A percentile compares a stretch with the other conserved stretches of the same genome.
Evolutionary conservation across 371 early-diverging fungal species (phyloP).

Genomic region (Vairimorpha apis): DNA sequence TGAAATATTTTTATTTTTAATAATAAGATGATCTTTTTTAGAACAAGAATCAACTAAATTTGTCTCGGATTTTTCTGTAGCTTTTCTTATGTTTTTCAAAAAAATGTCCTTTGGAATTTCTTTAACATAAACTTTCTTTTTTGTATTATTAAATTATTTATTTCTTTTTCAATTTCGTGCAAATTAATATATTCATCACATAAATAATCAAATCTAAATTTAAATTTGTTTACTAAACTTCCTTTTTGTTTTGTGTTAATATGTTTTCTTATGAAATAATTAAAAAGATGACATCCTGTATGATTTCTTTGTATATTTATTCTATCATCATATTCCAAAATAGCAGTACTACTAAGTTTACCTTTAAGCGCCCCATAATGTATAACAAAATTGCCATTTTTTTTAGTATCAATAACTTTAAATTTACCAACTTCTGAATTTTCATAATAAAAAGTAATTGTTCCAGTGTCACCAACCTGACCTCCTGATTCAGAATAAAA

Average conservation of each 20-base stretch:
- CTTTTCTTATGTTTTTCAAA: too few relatives aligned
- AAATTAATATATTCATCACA: slow-evolving; percentile 73
- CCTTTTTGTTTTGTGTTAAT: slow-evolving; percentile 76
- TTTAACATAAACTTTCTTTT: slow-evolving; percentile 75
- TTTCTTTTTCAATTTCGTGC: slow-evolving; percentile 71
- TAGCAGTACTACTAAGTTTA: slow-evolving; percentile 68
- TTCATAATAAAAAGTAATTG: slow-evolving; percentile 72
- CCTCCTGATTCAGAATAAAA: slow-evolving; percentile 98
- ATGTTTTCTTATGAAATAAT: slow-evolving; percentile 79
- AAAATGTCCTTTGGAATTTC: too few relatives aligned
- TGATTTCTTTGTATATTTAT: slow-evolving; percentile 86
- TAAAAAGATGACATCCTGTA: slow-evolving; percentile 90
- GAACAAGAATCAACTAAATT: too few relatives aligned
- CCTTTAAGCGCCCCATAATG: slow-evolving; percentile 86
- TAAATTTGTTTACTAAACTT: slow-evolving; percentile 87
- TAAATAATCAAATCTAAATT: slow-evolving; percentile 90
- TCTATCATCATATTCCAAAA: slow-evolving; percentile 75
- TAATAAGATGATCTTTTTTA: too few relatives aligned
- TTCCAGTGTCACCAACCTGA: slow-evolving; percentile 91
- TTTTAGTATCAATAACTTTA: slow-evolving; percentile 81
- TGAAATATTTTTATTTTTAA: too few relatives aligned
- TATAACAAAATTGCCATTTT: slow-evolving; percentile 84
- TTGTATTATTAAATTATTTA: slow-evolving; percentile 73
- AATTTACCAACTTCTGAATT: slow-evolving; percentile 60
- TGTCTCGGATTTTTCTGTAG: too few relatives aligned